A percentile compares a stretch with the other conserved stretches of the same genome.
Conservation (phyloP, 345 rosid genomes). For the Salix koriyanagi region DNA sequence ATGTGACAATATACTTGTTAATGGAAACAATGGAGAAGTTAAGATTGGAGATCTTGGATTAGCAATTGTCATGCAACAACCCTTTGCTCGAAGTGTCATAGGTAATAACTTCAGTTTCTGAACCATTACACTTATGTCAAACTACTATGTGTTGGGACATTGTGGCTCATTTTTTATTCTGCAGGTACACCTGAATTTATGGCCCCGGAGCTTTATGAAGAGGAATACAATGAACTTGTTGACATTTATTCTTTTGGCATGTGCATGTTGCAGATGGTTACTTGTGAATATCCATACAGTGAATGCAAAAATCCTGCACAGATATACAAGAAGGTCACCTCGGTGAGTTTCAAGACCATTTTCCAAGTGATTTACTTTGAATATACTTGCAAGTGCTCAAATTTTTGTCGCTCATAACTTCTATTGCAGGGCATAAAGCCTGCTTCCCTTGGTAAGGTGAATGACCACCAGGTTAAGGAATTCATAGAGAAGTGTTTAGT, state of each 20-base stretch:
- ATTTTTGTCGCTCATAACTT: neutral
- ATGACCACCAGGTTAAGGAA: constrained; percentile 57
- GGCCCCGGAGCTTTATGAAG: constrained; percentile 96
- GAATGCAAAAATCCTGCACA: constrained; percentile 93
- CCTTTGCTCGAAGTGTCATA: constrained; percentile 90
- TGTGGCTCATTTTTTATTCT: neutral
- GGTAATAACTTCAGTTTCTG: constrained; percentile 32
- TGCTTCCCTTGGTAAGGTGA: constrained; percentile 60
- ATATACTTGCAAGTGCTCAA: neutral
- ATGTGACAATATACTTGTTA: constrained; percentile 92
- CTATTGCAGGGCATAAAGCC: constrained; percentile 70
- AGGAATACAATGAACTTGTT: constrained; percentile 87
- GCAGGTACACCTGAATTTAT: constrained; percentile 88
- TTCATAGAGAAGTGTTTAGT: constrained; percentile 88
- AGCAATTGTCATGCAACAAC: constrained; percentile 68
- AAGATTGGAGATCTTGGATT: constrained; percentile 94
- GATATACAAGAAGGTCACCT: constrained; percentile 92
- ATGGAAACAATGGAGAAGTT: constrained; percentile 94
- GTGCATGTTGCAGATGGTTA: constrained; percentile 93
- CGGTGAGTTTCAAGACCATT: constrained; percentile 44
- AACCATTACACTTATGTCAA: neutral
- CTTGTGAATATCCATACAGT: constrained; percentile 76
- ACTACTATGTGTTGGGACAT: neutral
- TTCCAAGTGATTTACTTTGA: neutral
- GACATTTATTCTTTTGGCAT: constrained; percentile 92